Conservation (phyloP, 2,329 filamentous ascomycete species). For the Davidsoniella virescens region DNA sequence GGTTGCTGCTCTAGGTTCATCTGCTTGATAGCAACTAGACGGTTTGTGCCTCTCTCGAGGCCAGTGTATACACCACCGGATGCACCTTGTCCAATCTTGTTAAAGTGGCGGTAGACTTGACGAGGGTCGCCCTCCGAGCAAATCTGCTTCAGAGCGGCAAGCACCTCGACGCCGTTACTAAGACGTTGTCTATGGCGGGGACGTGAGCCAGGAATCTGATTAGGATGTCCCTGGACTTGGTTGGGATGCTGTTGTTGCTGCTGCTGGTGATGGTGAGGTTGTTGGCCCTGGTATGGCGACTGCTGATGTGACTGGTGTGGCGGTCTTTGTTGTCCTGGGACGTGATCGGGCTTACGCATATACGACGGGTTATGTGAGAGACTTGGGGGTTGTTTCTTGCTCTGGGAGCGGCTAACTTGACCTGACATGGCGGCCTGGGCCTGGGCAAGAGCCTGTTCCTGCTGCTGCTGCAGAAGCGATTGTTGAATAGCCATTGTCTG, state of each 20-base stretch:
- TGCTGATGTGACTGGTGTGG: slow-evolving; percentile 6
- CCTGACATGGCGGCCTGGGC: slow-evolving; percentile 62
- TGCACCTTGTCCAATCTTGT: slow-evolving; percentile 93
- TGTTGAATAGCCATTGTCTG: slow-evolving; percentile 35
- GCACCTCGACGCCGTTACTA: slow-evolving; percentile 67
- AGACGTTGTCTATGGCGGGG: slow-evolving; percentile 65
- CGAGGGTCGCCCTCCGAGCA: slow-evolving; percentile 83
- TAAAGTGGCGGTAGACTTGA: slow-evolving; percentile 70
- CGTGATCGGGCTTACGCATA: slow-evolving; percentile 20
- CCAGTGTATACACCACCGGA: slow-evolving; percentile 92
- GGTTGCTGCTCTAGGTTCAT: slow-evolving; percentile 98
- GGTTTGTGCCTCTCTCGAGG: slow-evolving; percentile 67
- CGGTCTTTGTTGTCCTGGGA: slow-evolving; percentile 3
- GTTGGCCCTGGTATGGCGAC: slow-evolving; percentile 7
- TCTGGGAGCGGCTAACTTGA: slow-evolving; percentile 55
- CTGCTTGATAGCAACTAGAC: slow-evolving; percentile 94
- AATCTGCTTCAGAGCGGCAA: slow-evolving; percentile 70
- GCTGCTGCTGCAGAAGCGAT: slow-evolving; percentile 55
- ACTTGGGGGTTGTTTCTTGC: slow-evolving; percentile 45
- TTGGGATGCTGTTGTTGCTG: slow-evolving; percentile 19
- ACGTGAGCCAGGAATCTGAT: slow-evolving; percentile 36
- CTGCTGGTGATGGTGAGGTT: slow-evolving; percentile 17
- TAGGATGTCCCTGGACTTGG: slow-evolving; percentile 17
- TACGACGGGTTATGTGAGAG: slow-evolving; percentile 28
- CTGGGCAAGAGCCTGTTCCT: slow-evolving; percentile 67